These are phyloP conservation scores for Lachnellula suecica DNA, from an alignment of 2,329 filamentous ascomycete genomes.

Conservation along the genomic window DNA sequence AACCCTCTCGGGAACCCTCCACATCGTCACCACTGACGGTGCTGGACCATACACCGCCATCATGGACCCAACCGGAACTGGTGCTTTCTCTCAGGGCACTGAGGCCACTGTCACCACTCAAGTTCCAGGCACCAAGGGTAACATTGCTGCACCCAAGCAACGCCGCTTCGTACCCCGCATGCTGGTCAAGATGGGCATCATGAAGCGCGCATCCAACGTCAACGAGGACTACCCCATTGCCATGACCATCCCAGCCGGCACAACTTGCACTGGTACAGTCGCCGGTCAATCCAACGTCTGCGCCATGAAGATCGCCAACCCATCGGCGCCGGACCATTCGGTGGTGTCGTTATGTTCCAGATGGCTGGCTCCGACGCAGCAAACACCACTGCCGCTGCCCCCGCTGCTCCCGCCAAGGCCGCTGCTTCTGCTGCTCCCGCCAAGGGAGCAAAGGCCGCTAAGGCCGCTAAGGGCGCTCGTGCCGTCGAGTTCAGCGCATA, in stretches of 20 bases:
- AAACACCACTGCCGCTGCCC: constrained; percentile 1
- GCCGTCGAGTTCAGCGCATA: constrained; percentile 14
- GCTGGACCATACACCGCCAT: constrained; percentile 57
- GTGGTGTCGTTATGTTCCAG: constrained; percentile 58
- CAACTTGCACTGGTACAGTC: constrained; percentile 58
- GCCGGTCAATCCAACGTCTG: constrained; percentile 60
- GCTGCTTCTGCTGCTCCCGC: not conserved
- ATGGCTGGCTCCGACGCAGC: constrained; percentile 29
- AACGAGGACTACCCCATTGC: constrained; percentile 43
- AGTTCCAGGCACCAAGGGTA: constrained; percentile 44
- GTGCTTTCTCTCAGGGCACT: constrained; percentile 44
- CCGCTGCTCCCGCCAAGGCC: not conserved
- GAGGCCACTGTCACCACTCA: constrained; percentile 55
- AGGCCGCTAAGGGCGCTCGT: constrained; percentile 1
- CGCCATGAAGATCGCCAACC: constrained; percentile 63
- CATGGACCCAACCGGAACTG: constrained; percentile 62
- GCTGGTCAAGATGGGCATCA: constrained; percentile 28
- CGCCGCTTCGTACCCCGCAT: constrained; percentile 23
- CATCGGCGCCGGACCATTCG: constrained; percentile 61
- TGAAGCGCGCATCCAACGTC: constrained; percentile 33
- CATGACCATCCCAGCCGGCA: constrained; percentile 42
- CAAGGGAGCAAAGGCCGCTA: not conserved
- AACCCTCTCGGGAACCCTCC: constrained; percentile 59
- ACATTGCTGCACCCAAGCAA: constrained; percentile 32
- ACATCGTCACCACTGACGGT: constrained; percentile 67